These are phyloP conservation scores for Aotearoamyces nothofagi DNA, from an alignment of 2,329 filamentous ascomycete species.

Conservation along the genomic window DNA sequence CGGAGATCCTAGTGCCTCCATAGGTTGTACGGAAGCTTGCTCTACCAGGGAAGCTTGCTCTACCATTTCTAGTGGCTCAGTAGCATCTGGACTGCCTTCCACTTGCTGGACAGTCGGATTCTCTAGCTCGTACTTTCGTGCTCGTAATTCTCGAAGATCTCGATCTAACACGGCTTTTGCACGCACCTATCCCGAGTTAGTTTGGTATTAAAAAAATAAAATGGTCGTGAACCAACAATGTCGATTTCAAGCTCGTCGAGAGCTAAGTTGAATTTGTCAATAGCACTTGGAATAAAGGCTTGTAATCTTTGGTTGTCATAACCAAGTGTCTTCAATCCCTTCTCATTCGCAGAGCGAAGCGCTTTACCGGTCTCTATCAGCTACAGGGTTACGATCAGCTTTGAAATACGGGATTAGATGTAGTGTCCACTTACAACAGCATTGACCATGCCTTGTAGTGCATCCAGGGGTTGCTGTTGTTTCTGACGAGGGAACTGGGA, in stretches of 20 bases:
- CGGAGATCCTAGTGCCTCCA: not conserved
- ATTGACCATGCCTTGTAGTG: conserved; percentile 37
- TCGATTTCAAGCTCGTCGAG: conserved; percentile 41
- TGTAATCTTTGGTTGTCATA: conserved; percentile 12
- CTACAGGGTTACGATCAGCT: conserved; percentile 24
- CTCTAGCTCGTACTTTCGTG: conserved; percentile 15
- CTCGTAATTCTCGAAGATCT: conserved; percentile 29
- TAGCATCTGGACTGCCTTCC: not conserved
- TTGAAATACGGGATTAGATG: not conserved
- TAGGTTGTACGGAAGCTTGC: not conserved
- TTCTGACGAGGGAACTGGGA: too few relatives aligned
- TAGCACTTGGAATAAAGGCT: conserved; percentile 12
- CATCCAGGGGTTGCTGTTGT: conserved; percentile 15
- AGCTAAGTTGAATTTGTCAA: conserved; percentile 27
- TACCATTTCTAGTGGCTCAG: not conserved
- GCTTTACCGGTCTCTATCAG: conserved; percentile 44
- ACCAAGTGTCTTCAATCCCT: conserved; percentile 26
- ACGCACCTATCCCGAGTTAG: conserved; percentile 21
- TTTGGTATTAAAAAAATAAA: too few relatives aligned
- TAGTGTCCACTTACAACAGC: conserved; percentile 30
- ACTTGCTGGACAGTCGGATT: conserved; percentile 8
- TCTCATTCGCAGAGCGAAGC: conserved; percentile 29
- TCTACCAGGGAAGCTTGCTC: conserved; percentile 4
- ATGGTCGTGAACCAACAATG: conserved; percentile 27
- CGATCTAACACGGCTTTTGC: conserved; percentile 40